Evolutionary conservation across 306 rosid genomes (phyloP).

Genomic region (Lablab purpureus): DNA sequence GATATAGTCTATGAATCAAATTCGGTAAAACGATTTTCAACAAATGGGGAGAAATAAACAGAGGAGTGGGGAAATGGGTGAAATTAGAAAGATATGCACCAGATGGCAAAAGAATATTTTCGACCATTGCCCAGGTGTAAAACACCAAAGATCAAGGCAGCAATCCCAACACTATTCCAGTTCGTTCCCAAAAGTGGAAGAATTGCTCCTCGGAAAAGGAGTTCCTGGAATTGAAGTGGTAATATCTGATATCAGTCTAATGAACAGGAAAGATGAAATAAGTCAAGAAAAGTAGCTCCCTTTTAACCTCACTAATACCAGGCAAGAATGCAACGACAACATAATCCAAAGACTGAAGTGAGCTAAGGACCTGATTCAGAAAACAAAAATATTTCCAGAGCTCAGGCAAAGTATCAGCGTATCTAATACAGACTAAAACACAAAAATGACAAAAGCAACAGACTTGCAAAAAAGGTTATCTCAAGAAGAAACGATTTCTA

Average conservation of each 20-base stretch:
- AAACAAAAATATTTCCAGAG: constrained; percentile 42
- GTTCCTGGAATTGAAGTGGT: constrained; percentile 63
- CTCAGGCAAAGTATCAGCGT: constrained; percentile 32
- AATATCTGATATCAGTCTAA: constrained; percentile 16
- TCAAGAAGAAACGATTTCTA: constrained; percentile 5
- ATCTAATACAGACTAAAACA: constrained; percentile 8
- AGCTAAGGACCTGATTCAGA: constrained; percentile 77
- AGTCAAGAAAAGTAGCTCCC: constrained; percentile 1
- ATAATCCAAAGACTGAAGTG: constrained; percentile 86
- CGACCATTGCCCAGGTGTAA: constrained; percentile 85
- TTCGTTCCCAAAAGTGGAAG: constrained; percentile 83
- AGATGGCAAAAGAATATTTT: constrained; percentile 85
- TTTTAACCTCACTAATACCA: constrained; percentile 84
- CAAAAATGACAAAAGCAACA: constrained; percentile 39
- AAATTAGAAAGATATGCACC: constrained; percentile 60
- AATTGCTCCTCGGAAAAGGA: constrained; percentile 91
- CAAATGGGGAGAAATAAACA: background rate
- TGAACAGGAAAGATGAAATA: constrained; percentile 19
- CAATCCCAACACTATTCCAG: constrained; percentile 71
- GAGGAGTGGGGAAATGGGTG: background rate
- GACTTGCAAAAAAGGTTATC: constrained; percentile 16
- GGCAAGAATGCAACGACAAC: constrained; percentile 72
- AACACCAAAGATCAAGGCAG: constrained; percentile 79
- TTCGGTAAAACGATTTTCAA: constrained; percentile 6
- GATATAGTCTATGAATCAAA: background rate